Evolutionary conservation across 2,329 filamentous ascomycete genomes (phyloP), one percentile per base, ranked within the genome.

Genomic region (Blastomyces gilchristii): DNA sequence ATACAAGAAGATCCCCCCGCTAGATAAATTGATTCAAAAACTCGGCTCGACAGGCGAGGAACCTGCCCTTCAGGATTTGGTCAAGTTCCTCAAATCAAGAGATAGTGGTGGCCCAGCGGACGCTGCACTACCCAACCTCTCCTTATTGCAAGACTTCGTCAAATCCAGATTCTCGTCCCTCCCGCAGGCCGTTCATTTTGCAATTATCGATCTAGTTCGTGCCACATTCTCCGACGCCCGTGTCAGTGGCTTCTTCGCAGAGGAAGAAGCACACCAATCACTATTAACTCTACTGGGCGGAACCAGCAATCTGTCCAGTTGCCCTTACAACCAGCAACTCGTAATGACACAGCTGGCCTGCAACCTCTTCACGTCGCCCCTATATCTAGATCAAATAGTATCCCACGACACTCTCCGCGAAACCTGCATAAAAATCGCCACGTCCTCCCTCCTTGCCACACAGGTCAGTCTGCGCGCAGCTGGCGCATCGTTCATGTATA

Each of bases 161-260:
- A 81, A 79, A 43, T 75, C 78, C 0, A 82, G 83, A 0, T 80
- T 85, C 3, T 70, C 75, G 0, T 76, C 78, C 0, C 76, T 95
- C 1, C 83, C 88, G 0, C 72, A 78, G 0, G 88, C 89, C 16
- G 77, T 82, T 0, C 81, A 91, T 53, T 97, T 97, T 71, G 84
- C 91, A 0, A 80, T 92, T 0, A 82, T 96, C n/a, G 94, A 97
- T 71, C 82, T 99, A 1, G 82, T 96, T 60, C 84, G 94, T 28
- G 84, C 89, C 66, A 84, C 89, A 0, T 83, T 96, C 63, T 80
- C 87, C 14, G 93, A 97, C 69, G 80, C 87, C 0, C 85, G 92
- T 49, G 80, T 96, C 18, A 90, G 89, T 65, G 88, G 88, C 22
- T 95, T 86, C 76, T 91, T 91, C 66, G 90, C 90, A 0, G 88